phyloP scores from a whole-genome alignment of 2,329 filamentous ascomycete genomes.

The Zymoseptoria passerinii region DNA sequence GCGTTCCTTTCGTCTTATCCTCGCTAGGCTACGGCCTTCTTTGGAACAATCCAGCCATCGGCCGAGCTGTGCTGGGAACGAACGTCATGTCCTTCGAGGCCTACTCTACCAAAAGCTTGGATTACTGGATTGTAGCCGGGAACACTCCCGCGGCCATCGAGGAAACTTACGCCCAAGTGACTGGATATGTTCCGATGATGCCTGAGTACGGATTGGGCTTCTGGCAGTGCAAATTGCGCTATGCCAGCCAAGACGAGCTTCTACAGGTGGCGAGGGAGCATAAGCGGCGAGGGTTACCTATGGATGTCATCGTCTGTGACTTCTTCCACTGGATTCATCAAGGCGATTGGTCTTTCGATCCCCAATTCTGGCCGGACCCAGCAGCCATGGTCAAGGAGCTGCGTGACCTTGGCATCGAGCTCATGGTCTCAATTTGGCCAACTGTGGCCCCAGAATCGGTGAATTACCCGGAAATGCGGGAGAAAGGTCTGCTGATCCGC shows the following conservation, averaged over 20 bases:
- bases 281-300: slow-evolving; percentile 45
- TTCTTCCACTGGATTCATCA: slow-evolving; percentile 61
- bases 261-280: slow-evolving; percentile 54
- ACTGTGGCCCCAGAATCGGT: slow-evolving; percentile 53
- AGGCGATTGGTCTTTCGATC: slow-evolving; percentile 61
- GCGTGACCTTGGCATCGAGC: slow-evolving; percentile 49
- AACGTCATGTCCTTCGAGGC: slow-evolving; percentile 57
- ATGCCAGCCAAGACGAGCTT: slow-evolving; percentile 58
- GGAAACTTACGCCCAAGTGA: slow-evolving; percentile 48
- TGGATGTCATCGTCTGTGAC: slow-evolving; percentile 59
- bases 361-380: slow-evolving; percentile 51
- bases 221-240: slow-evolving; percentile 60
- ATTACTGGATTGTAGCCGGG: slow-evolving; percentile 58
- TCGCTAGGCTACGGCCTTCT: slow-evolving; percentile 55
- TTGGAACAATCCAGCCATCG: slow-evolving; percentile 59
- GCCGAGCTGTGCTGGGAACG: slow-evolving; percentile 52
- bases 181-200: slow-evolving; percentile 57
- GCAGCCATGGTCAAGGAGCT: slow-evolving; percentile 58
- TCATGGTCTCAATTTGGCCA: slow-evolving; percentile 65
- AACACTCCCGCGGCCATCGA: slow-evolving; percentile 49
- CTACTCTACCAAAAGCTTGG: slow-evolving; percentile 48
- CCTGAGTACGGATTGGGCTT: slow-evolving; percentile 60
- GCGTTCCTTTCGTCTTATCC: slow-evolving; percentile 54
- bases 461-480: slow-evolving; percentile 55
- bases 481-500: slow-evolving; percentile 52